Base-by-base conservation (phyloP, 805 yeast genomes). In the Kazachstania viticola region DNA sequence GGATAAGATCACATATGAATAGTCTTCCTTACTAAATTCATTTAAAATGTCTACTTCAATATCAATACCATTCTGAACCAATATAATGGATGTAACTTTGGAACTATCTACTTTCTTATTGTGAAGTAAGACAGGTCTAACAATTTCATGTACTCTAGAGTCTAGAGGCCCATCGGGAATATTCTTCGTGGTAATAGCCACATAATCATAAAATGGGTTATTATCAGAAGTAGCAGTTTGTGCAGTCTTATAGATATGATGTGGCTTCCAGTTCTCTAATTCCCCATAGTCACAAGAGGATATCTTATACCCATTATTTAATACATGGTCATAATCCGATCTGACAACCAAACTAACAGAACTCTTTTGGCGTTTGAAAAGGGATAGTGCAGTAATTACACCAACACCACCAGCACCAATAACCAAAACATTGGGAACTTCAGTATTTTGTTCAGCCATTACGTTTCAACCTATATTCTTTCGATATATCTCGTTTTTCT, bases 371-470 rank as follows among this genome's bases (percentile, higher is more conserved):
- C 66, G 61, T 25, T 53, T 50, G 41, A 62, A 64, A 21, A 83
- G 60, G 0, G 80, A 71, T 30, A 75, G 65, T 0, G 93, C 82
- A 2, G 79, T 75, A 21, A 83, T 70, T 13, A 83, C 67, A 23
- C 95, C 95, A 9, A 83, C 91, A 24, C 94, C 94, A 12, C 94
- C 95, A 27, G 83, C 69, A 9, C 94, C 94, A 25, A 82, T 67
- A 9, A 82, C 60, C 9, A 82, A 60, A 13, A 76, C 73, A 31
- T 62, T 54, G 11, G 56, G 48, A n/a, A n/a, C n/a, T n/a, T n/a
- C n/a, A n/a, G n/a, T n/a, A n/a, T n/a, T n/a, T n/a, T n/a, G n/a
- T n/a, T n/a, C n/a, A n/a, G n/a, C n/a, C n/a, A n/a, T n/a, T n/a
- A n/a, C n/a, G n/a, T n/a, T n/a, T n/a, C n/a, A n/a, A n/a, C n/a